A percentile compares a stretch with the other conserved stretches of the same genome.
phyloP scores from a whole-genome alignment of 495 filamentous ascomycete genomes.

The Thozetella sp. region DNA sequence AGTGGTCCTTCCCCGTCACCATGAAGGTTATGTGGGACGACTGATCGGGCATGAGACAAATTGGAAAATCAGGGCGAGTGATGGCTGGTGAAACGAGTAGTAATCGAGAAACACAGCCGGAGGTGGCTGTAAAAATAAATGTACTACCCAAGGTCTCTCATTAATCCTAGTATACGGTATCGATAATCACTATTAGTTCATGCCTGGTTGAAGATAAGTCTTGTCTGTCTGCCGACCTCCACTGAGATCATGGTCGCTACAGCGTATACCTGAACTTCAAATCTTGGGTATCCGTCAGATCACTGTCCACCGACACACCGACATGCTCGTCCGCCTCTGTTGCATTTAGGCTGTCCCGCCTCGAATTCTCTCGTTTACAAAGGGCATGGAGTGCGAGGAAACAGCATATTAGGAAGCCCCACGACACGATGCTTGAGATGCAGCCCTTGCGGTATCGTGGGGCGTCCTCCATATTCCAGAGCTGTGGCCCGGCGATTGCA shows the following conservation, averaged over 20 bases:
- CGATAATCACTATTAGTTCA: too few species aligned
- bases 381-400: background rate
- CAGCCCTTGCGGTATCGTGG: conserved; percentile 7
- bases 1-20: conserved; percentile 74
- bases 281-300: conserved; percentile 4
- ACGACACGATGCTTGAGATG: conserved; percentile 8
- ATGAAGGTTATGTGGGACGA: conserved; percentile 59
- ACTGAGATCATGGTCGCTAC: background rate
- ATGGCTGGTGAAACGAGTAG: background rate
- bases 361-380: background rate
- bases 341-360: background rate
- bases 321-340: background rate
- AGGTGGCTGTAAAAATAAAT: too few species aligned
- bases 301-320: conserved; percentile 2
- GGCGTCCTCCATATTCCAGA: conserved; percentile 4
- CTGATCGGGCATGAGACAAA: background rate
- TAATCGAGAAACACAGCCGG: too few species aligned
- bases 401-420: background rate
- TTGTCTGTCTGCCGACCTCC: background rate
- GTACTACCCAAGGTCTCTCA: too few species aligned
- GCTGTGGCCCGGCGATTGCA: conserved; percentile 60
- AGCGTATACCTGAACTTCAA: conserved; percentile 3
- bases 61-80: background rate
- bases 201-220: too few species aligned
- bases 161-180: too few species aligned